phyloP scores from a whole-genome alignment of 306 rosid species.

The Spatholobus suberectus region DNA sequence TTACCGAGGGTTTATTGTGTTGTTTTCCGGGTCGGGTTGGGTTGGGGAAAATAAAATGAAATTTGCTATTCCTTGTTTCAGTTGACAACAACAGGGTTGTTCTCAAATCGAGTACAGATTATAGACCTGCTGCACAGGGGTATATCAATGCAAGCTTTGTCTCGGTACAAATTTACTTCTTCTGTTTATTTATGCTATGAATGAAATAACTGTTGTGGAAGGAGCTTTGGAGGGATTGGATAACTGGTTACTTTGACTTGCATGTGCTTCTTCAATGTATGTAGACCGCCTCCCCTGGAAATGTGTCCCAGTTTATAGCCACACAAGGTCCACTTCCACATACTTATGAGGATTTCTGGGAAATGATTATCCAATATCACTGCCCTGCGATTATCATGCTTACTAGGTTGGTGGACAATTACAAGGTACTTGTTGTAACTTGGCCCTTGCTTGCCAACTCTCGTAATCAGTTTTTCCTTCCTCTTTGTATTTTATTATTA shows the following conservation, averaged over 20 bases:
- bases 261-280: slow-evolving; percentile 39
- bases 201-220: not conserved
- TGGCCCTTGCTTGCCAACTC: slow-evolving; percentile 31
- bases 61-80: slow-evolving; percentile 44
- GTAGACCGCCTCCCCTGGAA: slow-evolving; percentile 65
- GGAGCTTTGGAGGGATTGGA: not conserved
- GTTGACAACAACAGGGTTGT: slow-evolving; percentile 81
- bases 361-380: slow-evolving; percentile 77
- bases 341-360: slow-evolving; percentile 98
- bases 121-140: slow-evolving; percentile 82
- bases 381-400: slow-evolving; percentile 95
- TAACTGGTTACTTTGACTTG: slow-evolving; percentile 41
- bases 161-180: slow-evolving; percentile 48
- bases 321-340: slow-evolving; percentile 96
- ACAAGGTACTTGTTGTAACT: slow-evolving; percentile 60
- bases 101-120: slow-evolving; percentile 73
- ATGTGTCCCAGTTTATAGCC: slow-evolving; percentile 78
- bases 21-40: not conserved
- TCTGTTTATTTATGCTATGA: not conserved
- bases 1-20: slow-evolving; percentile 4
- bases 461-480: not conserved
- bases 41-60: not conserved
- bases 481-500: not conserved
- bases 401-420: slow-evolving; percentile 80
- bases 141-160: slow-evolving; percentile 93